These are phyloP conservation scores for Penicillium olsonii DNA, from an alignment of 2,329 filamentous ascomycete species.

Conservation along the genomic window DNA sequence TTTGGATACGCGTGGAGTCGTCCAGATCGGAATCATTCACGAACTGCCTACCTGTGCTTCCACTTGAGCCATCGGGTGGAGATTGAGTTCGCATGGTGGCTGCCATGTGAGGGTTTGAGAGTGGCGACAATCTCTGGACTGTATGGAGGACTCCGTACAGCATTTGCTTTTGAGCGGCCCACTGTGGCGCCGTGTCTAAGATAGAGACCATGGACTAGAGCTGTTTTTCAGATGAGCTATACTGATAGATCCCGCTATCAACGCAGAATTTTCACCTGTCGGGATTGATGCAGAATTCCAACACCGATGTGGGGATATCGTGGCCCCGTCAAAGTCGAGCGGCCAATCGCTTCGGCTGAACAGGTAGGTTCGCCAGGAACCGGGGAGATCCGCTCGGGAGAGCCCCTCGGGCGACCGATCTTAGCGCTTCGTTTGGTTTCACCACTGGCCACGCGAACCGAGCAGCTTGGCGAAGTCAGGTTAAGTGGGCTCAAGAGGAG, in stretches of 20 bases:
- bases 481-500: background rate
- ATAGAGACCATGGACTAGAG: background rate
- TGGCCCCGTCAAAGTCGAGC: background rate
- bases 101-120: background rate
- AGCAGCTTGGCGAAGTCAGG: background rate
- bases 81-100: conserved; percentile 1
- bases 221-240: background rate
- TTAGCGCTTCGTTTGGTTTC: conserved; percentile 12
- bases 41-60: background rate
- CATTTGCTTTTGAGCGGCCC: background rate
- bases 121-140: background rate
- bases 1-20: background rate
- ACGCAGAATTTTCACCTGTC: background rate
- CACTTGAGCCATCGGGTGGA: background rate
- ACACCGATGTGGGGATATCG: background rate
- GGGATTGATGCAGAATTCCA: background rate
- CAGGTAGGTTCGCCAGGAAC: conserved; percentile 6
- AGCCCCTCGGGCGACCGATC: conserved; percentile 15
- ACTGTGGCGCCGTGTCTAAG: too few species aligned
- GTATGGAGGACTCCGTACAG: too few species aligned
- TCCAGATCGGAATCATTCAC: background rate
- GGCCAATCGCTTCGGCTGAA: background rate
- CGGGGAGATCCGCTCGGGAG: conserved; percentile 17
- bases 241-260: background rate
- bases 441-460: background rate